Evolutionary conservation across 805 yeast species (phyloP), one percentile per base, ranked within the genome.

Genomic region (Saccharomyces eubayanus): DNA sequence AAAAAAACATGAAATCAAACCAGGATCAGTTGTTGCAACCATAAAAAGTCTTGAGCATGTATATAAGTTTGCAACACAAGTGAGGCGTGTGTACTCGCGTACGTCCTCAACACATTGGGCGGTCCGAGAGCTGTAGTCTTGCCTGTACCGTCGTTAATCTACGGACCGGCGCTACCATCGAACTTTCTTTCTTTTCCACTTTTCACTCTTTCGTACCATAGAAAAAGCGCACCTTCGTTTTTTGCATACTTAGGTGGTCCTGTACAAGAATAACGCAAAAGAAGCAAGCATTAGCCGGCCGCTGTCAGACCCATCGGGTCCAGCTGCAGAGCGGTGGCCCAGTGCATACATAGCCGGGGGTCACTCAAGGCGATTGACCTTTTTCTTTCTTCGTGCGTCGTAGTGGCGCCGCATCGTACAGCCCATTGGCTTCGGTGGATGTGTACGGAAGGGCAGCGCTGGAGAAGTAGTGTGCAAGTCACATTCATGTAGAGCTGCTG

Each of bases 1-100:
- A 50, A 43, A 12, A 20, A 46, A 28, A 40, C 47, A 46, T 50
- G 10, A 43, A 28, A 41, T 41, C 54, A 12, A 48, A 29, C 40
- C 48, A 4, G 61, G 59, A n/a, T 52, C 59, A 27, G 51, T 49
- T 14, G 54, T 53, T 28, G 57, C 60, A 2, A 51, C 52, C 16
- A 58, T 58, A 0, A 57, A 57, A 61, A 24, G 56, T 6, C 27
- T 6, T 24, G 14, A 43, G 31, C 40, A 16, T 11, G 12, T n/a
- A 30, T 49, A 28, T 16, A 6, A 21, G 46, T 6, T 16, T 20
- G 16, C 46, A 6, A 51, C 12, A 24, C 9, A 46, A 27, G 20
- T 5, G 24, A 29, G n/a, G 29, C 11, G 1, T 8, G 43, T 36
- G 12, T 16, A 9, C 16, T 16, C 5, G 11, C 9, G 16, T 36